Conservation (phyloP, 768 basidiomycete genomes). For the Cubamyces sp. region DNA sequence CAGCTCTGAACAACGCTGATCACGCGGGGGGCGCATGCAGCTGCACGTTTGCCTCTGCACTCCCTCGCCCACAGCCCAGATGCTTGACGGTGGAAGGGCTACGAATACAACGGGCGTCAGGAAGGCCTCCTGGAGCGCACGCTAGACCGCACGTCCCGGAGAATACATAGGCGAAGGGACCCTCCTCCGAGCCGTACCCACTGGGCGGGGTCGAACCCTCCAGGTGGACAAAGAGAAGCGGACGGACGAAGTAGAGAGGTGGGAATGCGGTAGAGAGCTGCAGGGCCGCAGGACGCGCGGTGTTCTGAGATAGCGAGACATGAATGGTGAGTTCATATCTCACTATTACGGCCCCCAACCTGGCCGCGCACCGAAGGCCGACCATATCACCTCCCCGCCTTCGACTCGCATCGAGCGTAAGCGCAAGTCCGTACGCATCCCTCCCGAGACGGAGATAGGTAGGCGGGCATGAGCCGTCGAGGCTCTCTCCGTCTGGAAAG, state of each 20-base stretch:
- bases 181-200: constrained; percentile 7
- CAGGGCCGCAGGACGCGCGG: constrained; percentile 3
- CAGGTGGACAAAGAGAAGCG: constrained; percentile 10
- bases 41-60: constrained; percentile 11
- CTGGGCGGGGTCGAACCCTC: constrained; percentile 12
- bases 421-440: background rate
- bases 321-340: constrained; percentile 8
- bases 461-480: background rate
- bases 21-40: constrained; percentile 11
- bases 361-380: background rate
- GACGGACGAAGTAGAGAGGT: constrained; percentile 18
- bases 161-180: constrained; percentile 5
- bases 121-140: background rate
- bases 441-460: background rate
- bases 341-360: constrained; percentile 4
- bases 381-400: constrained; percentile 1
- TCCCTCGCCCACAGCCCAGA: constrained; percentile 4
- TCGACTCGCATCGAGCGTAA: background rate
- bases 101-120: background rate
- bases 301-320: constrained; percentile 20
- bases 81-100: background rate
- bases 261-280: constrained; percentile 8
- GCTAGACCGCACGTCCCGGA: constrained; percentile 1
- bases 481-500: background rate
- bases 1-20: constrained; percentile 17